Evolutionary conservation across 129 eudicot species (phyloP).

Genomic region (Arctium lappa): DNA sequence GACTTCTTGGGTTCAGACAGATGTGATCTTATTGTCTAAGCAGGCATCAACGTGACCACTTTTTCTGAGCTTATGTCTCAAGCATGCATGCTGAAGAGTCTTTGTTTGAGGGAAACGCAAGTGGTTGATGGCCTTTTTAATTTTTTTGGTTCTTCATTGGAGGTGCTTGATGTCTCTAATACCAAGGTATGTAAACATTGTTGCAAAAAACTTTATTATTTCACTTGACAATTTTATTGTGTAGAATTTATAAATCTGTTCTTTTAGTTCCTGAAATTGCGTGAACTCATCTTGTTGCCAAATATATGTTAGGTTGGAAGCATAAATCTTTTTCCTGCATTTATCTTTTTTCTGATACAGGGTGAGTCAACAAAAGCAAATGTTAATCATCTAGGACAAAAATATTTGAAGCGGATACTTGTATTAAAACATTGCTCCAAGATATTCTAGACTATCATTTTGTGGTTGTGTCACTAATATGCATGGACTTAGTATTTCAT

Average conservation of each 20-base stretch:
- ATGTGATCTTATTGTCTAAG: slow-evolving; percentile 12
- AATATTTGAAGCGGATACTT: too few relatives aligned
- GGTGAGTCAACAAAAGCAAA: neutral
- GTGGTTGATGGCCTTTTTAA: slow-evolving; percentile 54
- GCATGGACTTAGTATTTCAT: too few relatives aligned
- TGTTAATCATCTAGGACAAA: too few relatives aligned
- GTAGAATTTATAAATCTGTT: neutral
- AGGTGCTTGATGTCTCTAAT: slow-evolving; percentile 76
- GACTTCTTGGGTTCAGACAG: neutral
- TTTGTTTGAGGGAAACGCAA: slow-evolving; percentile 70
- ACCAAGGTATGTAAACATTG: slow-evolving; percentile 56
- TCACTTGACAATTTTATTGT: neutral
- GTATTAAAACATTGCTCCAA: too few relatives aligned
- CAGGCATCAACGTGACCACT: slow-evolving; percentile 52
- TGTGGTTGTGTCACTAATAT: too few relatives aligned
- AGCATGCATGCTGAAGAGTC: slow-evolving; percentile 53
- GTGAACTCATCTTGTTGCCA: neutral
- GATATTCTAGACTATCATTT: too few relatives aligned
- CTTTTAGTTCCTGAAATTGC: neutral
- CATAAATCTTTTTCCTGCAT: neutral
- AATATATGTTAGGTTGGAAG: neutral
- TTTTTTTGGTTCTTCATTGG: slow-evolving; percentile 61
- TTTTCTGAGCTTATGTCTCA: slow-evolving; percentile 62
- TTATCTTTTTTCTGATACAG: neutral
- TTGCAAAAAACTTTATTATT: neutral